phyloP scores from a whole-genome alignment of 331 rosid genomes.

The Rhamnella rubrinervis region DNA sequence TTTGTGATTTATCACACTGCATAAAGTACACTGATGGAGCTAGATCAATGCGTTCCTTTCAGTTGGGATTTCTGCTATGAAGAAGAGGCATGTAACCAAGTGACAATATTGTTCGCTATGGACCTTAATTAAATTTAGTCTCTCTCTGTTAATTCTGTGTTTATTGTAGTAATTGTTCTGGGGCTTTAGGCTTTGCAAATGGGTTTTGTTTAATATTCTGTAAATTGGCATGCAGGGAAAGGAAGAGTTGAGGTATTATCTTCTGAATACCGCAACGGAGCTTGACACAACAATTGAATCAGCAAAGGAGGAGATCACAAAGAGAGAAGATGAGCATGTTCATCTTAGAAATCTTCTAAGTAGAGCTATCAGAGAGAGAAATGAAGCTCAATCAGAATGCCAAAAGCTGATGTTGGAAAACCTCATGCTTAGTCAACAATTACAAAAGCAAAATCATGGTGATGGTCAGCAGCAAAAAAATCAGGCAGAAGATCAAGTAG shows the following conservation, averaged over 20 bases:
- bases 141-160: neutral
- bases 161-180: neutral
- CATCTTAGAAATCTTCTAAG: constrained; percentile 46
- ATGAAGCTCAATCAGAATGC: constrained; percentile 61
- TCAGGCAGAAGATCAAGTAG: neutral
- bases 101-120: too few relatives aligned
- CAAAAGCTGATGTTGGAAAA: constrained; percentile 56
- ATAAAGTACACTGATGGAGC: constrained; percentile 46
- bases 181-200: constrained; percentile 1
- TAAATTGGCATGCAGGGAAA: constrained; percentile 47
- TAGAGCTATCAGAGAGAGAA: constrained; percentile 65
- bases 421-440: constrained; percentile 38
- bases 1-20: constrained; percentile 13
- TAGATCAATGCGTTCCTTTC: constrained; percentile 52
- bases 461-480: too few relatives aligned
- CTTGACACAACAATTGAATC: constrained; percentile 65
- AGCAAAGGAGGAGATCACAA: constrained; percentile 61
- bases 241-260: constrained; percentile 58
- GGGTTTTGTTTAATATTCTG: constrained; percentile 7
- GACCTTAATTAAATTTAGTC: neutral
- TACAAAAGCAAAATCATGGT: constrained; percentile 17
- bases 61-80: constrained; percentile 60
- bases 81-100: constrained; percentile 49
- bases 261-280: constrained; percentile 63
- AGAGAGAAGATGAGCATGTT: constrained; percentile 60